Evolutionary conservation across 495 filamentous ascomycete genomes (phyloP), one percentile per base, ranked within the genome.

Genomic region (Neurospora sp.): DNA sequence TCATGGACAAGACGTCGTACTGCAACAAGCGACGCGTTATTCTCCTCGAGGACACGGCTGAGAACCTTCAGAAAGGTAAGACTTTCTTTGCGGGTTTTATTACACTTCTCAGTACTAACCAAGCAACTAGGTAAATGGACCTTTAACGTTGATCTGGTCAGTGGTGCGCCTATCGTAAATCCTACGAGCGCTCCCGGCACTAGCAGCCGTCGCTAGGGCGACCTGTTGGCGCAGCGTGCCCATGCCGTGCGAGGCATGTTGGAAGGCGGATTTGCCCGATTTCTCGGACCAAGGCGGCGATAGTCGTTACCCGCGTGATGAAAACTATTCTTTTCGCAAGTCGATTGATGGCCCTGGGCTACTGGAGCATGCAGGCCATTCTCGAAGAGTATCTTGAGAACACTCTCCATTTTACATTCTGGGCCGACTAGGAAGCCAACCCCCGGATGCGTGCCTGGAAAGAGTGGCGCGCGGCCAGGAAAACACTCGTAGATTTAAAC

Each of bases 1-100:
- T 99, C 80, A 91, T 99, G 89, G 94, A 99, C 78, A 98, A 97
- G 86, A 99, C 96, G 22, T 85, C 93, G 0, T 99, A 98, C 78
- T 98, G 97, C 84, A 97, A 91, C 78, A 95, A 94, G 80, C 88
- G 96, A 48, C 87, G 96, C 71, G 86, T 97, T 48, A 97, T 98
- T 70, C 82, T 99, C 18, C 83, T 99, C 61, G 91, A 91, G 69
- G 93, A 97, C 75, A 98, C 96, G 18, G 96, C 96, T 3, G 91
- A 94, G 72, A 96, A 95, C 78, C 84, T 99, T 69, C 93, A 91
- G 75, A 89, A 91, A 78, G 93, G 96, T 96, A 84, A 83, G 92
- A 86, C 37, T 12, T 9, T 44, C 0, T n/a, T 16, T 41, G 2
- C 10, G 16, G 16, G 5, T 5, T 11, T 38, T 27, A 7, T 7